These are phyloP conservation scores for Ceratobasidium sp. DNA, from an alignment of 1,284 basidiomycete genomes.

Conservation along the genomic window DNA sequence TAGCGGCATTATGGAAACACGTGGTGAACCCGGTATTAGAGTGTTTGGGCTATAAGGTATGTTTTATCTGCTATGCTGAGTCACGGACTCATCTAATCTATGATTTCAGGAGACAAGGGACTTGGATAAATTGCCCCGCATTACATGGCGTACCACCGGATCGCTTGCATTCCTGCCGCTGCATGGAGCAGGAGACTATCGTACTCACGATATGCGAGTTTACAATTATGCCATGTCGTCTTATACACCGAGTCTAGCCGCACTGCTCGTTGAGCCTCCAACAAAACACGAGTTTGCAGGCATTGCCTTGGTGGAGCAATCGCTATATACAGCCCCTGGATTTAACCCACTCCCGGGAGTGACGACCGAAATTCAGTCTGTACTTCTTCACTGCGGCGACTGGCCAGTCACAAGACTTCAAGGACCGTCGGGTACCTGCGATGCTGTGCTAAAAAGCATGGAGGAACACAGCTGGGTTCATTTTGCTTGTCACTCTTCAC, in stretches of 20 bases:
- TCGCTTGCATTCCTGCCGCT: background rate
- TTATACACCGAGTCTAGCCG: background rate
- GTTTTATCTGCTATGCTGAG: background rate
- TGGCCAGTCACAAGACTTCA: background rate
- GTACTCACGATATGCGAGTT: no score
- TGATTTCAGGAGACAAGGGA: background rate
- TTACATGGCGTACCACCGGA: background rate
- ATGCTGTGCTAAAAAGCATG: no score
- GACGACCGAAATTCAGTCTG: background rate
- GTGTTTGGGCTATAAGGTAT: background rate
- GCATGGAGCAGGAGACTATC: background rate
- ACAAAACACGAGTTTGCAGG: background rate
- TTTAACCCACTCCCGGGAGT: background rate
- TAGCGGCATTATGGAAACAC: background rate
- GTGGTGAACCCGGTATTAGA: background rate
- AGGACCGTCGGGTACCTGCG: background rate
- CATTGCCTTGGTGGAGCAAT: background rate
- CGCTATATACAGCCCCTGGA: background rate
- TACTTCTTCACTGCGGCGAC: background rate
- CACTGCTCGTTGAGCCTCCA: background rate
- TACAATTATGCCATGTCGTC: background rate
- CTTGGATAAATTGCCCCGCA: background rate
- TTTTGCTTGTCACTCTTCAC: slow-evolving; percentile 19
- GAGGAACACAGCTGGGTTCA: slow-evolving; percentile 9
- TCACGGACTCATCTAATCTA: background rate